Evolutionary conservation across 192 early-diverging fungal genomes (phyloP).

Genomic region (Podila epicladia): DNA sequence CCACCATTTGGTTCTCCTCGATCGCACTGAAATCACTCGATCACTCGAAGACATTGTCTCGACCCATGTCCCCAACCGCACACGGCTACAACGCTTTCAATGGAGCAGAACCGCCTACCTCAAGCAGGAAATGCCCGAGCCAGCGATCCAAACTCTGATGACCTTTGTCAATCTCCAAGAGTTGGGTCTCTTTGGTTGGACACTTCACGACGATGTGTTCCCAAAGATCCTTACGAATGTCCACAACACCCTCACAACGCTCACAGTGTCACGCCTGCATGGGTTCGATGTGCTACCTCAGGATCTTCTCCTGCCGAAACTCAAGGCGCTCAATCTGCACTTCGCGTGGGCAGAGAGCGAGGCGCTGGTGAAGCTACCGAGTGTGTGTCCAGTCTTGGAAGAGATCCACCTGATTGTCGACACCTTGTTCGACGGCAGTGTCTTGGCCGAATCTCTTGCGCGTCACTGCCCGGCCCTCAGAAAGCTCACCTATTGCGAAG

Average conservation of each 20-base stretch:
- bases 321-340: conserved; percentile 1
- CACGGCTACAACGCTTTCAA: neutral
- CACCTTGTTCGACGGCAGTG: neutral
- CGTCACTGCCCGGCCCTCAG: neutral
- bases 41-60: neutral
- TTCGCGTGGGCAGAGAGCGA: neutral
- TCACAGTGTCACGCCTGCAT: neutral
- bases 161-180: neutral
- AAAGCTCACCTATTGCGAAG: neutral
- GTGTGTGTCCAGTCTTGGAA: neutral
- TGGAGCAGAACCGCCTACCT: neutral
- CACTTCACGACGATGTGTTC: neutral
- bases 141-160: neutral
- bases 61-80: neutral
- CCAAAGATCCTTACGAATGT: neutral
- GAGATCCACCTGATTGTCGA: neutral
- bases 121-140: neutral
- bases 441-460: neutral
- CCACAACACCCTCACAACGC: neutral
- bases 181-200: neutral
- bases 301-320: neutral
- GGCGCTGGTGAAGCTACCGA: neutral
- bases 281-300: neutral
- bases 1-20: neutral
- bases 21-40: neutral